A percentile compares a stretch with the other conserved stretches of the same genome.
phyloP scores from a whole-genome alignment of 2,329 filamentous ascomycete species.

The Didymella arachidicola region DNA sequence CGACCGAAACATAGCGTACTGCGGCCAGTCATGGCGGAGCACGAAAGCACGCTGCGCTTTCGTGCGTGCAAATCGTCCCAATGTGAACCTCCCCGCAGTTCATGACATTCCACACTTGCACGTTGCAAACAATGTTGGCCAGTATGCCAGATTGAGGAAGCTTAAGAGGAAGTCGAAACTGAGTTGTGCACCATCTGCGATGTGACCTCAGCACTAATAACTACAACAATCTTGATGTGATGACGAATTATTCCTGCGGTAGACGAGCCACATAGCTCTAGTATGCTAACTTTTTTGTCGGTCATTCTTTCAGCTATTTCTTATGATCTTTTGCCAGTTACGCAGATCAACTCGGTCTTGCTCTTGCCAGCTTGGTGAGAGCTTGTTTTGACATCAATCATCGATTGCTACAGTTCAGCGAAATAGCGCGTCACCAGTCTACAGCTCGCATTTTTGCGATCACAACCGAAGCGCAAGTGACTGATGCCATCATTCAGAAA shows the following conservation, averaged over 20 bases:
- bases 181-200: too few relatives aligned
- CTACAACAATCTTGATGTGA: too few relatives aligned
- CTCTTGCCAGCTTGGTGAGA: not conserved
- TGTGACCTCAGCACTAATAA: too few relatives aligned
- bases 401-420: not conserved
- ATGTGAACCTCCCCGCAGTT: constrained; percentile 36
- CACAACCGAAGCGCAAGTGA: not conserved
- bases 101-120: not conserved
- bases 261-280: not conserved
- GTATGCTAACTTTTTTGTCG: not conserved
- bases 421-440: not conserved
- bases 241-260: too few relatives aligned
- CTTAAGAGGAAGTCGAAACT: too few relatives aligned
- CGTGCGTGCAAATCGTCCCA: constrained; percentile 46
- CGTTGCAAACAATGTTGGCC: too few relatives aligned
- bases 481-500: not conserved
- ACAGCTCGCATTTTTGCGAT: not conserved
- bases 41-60: constrained; percentile 48
- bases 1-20: constrained; percentile 32
- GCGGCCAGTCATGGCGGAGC: constrained; percentile 40
- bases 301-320: too few relatives aligned
- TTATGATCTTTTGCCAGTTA: not conserved
- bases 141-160: too few relatives aligned
- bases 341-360: not conserved
- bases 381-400: not conserved